These are phyloP conservation scores for Alternaria atra DNA, from an alignment of 2,329 filamentous ascomycete genomes.

Conservation along the genomic window DNA sequence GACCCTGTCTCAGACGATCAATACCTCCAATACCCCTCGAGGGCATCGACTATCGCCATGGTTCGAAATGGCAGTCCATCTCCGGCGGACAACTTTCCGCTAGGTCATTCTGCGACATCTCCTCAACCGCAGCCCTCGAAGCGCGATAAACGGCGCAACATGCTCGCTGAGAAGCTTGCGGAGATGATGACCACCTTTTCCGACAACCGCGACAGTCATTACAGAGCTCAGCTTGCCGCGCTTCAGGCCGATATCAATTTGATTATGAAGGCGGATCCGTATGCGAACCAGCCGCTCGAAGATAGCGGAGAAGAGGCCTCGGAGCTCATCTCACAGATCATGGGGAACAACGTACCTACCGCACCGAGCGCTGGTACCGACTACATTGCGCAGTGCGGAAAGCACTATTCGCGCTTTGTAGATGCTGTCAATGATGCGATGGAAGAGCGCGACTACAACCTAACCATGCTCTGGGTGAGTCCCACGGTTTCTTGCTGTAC, in stretches of 20 bases:
- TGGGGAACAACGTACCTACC: slow-evolving; percentile 52
- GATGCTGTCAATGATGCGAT: slow-evolving; percentile 87
- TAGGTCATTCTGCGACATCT: slow-evolving; percentile 51
- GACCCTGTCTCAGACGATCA: slow-evolving; percentile 7
- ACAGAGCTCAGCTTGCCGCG: slow-evolving; percentile 87
- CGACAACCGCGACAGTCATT: slow-evolving; percentile 82
- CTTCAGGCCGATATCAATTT: slow-evolving; percentile 91
- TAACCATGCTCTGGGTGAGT: slow-evolving; percentile 82
- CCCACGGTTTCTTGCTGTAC: background rate
- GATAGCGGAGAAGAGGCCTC: slow-evolving; percentile 72
- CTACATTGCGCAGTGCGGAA: slow-evolving; percentile 72
- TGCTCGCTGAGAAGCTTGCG: slow-evolving; percentile 79
- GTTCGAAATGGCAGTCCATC: slow-evolving; percentile 51
- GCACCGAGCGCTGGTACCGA: slow-evolving; percentile 71
- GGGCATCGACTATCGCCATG: slow-evolving; percentile 35
- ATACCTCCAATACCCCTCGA: background rate
- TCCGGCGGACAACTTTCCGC: slow-evolving; percentile 47
- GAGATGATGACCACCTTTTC: slow-evolving; percentile 80
- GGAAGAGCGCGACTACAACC: slow-evolving; percentile 83
- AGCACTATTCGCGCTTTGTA: slow-evolving; percentile 84
- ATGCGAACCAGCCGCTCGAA: slow-evolving; percentile 73
- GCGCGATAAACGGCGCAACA: slow-evolving; percentile 87
- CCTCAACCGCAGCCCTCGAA: slow-evolving; percentile 71
- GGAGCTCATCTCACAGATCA: slow-evolving; percentile 62
- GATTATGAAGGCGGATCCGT: slow-evolving; percentile 85